Percentiles rank a stretch among this genome's conserved stretches.
Conservation (phyloP, 345 rosid genomes). For the Raphanus sativus region DNA sequence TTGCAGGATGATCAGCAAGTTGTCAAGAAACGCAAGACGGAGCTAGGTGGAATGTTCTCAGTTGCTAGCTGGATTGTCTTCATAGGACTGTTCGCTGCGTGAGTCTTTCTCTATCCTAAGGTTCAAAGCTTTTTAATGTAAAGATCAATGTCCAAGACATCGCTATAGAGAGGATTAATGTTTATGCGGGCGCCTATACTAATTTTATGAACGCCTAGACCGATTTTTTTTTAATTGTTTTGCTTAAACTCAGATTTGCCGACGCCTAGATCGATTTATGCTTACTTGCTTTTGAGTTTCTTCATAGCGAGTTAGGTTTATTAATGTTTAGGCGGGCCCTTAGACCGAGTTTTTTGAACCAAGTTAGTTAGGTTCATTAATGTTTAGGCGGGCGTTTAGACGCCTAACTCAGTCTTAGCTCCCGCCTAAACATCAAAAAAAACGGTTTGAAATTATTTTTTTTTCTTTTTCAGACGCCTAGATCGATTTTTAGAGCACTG, state of each 20-base stretch:
- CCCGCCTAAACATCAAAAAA: no score
- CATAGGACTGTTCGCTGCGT: slow-evolving; percentile 89
- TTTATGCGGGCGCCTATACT: neutral
- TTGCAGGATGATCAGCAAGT: slow-evolving; percentile 76
- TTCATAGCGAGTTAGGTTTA: no score
- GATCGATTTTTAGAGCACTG: neutral
- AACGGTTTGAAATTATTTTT: no score
- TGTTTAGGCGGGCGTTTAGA: no score
- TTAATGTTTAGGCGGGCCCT: neutral
- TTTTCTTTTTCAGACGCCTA: no score
- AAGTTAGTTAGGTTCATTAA: no score
- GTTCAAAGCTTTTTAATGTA: neutral
- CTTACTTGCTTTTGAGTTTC: no score
- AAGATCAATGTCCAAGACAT: neutral
- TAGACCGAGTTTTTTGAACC: neutral
- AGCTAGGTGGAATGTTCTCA: slow-evolving; percentile 88
- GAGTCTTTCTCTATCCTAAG: slow-evolving; percentile 44
- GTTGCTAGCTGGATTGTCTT: slow-evolving; percentile 96
- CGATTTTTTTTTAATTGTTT: neutral
- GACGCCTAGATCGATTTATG: neutral
- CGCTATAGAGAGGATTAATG: neutral
- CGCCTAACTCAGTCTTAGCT: no score
- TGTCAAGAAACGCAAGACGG: slow-evolving; percentile 85
- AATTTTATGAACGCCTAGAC: neutral
- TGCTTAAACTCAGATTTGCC: neutral